Conservation (phyloP, 768 basidiomycete genomes). For the Macrolepiota fuliginosa region DNA sequence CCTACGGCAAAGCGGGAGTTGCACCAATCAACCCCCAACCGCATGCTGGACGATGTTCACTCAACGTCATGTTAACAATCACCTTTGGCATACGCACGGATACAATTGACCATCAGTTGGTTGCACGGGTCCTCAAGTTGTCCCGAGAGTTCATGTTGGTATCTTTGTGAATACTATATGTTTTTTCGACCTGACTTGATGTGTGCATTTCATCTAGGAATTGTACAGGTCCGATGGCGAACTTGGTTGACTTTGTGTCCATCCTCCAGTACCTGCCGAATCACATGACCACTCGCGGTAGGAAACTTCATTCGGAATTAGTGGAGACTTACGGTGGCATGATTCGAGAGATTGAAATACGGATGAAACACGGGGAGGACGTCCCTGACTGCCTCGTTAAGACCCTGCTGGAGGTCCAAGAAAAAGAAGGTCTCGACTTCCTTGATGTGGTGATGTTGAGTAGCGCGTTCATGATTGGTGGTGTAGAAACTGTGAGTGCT, state of each 20-base stretch:
- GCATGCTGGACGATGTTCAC: slow-evolving; percentile 34
- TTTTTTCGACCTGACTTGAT: not conserved
- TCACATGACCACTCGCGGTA: slow-evolving; percentile 33
- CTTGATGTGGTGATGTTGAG: slow-evolving; percentile 39
- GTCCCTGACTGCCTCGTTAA: slow-evolving; percentile 44
- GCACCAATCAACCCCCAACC: slow-evolving; percentile 36
- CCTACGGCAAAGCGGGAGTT: slow-evolving; percentile 26
- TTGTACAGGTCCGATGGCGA: slow-evolving; percentile 41
- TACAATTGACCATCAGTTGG: slow-evolving; percentile 33
- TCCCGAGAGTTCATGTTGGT: slow-evolving; percentile 44
- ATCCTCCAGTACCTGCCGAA: slow-evolving; percentile 39
- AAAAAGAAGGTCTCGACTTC: slow-evolving; percentile 34
- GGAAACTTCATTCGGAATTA: slow-evolving; percentile 35
- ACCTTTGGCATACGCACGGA: slow-evolving; percentile 41
- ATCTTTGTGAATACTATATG: not conserved
- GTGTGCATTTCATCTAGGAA: slow-evolving; percentile 22
- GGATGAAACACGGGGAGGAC: slow-evolving; percentile 31
- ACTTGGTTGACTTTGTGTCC: slow-evolving; percentile 42
- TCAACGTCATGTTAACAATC: slow-evolving; percentile 44
- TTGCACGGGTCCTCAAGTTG: slow-evolving; percentile 31
- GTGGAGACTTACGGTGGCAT: slow-evolving; percentile 37
- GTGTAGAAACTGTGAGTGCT: slow-evolving; percentile 30
- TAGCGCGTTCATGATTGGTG: slow-evolving; percentile 42
- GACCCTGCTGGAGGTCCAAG: slow-evolving; percentile 28
- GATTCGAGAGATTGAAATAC: slow-evolving; percentile 33